Evolutionary conservation across 768 basidiomycete genomes (phyloP).

Genomic region (Auriculariales sp.): DNA sequence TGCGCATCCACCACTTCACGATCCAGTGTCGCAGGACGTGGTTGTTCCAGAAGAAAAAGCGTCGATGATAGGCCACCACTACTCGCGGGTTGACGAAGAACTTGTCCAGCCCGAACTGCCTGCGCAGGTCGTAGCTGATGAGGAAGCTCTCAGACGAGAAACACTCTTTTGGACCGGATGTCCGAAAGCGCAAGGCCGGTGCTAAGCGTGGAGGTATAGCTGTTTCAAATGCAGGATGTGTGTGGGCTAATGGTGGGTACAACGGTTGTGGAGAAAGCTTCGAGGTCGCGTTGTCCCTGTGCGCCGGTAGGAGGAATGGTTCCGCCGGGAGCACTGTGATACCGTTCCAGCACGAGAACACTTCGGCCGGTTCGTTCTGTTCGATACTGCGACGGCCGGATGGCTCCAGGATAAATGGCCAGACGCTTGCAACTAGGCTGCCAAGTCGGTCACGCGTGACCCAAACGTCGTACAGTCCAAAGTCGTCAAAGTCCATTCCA

Average conservation of each 20-base stretch:
- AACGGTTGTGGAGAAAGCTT: not conserved
- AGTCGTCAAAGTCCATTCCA: constrained; percentile 23
- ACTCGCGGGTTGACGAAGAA: constrained; percentile 27
- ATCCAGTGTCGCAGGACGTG: constrained; percentile 21
- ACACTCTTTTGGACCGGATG: constrained; percentile 15
- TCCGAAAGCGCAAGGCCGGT: constrained; percentile 19
- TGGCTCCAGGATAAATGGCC: constrained; percentile 29
- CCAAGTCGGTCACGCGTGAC: constrained; percentile 23
- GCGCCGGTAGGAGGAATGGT: constrained; percentile 23
- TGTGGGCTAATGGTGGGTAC: constrained; percentile 9
- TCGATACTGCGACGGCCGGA: constrained; percentile 20
- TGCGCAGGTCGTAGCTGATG: constrained; percentile 28
- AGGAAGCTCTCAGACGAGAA: constrained; percentile 27
- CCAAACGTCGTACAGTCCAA: constrained; percentile 24
- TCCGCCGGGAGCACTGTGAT: constrained; percentile 26
- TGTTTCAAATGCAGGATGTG: constrained; percentile 17
- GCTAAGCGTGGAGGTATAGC: constrained; percentile 8
- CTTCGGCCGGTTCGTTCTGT: constrained; percentile 25
- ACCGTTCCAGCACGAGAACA: constrained; percentile 33
- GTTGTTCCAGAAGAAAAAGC: constrained; percentile 8
- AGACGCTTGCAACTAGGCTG: constrained; percentile 15
- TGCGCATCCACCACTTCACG: constrained; percentile 28
- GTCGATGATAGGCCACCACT: constrained; percentile 21
- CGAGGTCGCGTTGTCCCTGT: constrained; percentile 13
- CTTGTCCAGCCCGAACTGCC: constrained; percentile 21